phyloP scores from a whole-genome alignment of 495 filamentous ascomycete genomes.

The Xylaria sp. region DNA sequence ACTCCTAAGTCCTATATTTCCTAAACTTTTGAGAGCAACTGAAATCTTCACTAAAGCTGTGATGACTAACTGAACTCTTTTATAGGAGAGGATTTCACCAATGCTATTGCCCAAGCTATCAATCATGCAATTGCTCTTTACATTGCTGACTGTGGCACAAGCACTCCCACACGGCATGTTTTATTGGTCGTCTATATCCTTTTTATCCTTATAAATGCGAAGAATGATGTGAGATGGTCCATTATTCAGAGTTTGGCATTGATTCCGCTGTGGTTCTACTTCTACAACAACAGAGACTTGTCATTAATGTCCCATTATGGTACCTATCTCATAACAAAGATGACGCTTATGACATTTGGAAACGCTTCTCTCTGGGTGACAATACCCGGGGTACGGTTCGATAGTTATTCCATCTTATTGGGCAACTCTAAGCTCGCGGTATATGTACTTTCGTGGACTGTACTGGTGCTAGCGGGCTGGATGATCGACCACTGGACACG shows the following conservation, averaged over 20 bases:
- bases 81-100: not conserved
- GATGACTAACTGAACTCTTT: not conserved
- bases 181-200: not conserved
- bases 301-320: slow-evolving; percentile 22
- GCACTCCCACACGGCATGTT: not conserved
- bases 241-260: slow-evolving; percentile 17
- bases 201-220: not conserved
- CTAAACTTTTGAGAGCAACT: not conserved
- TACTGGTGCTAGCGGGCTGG: not conserved
- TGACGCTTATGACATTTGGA: slow-evolving; percentile 18
- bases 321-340: slow-evolving; percentile 9
- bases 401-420: slow-evolving; percentile 7
- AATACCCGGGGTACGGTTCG: slow-evolving; percentile 8
- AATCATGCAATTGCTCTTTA: not conserved
- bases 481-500: not conserved
- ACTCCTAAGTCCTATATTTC: not conserved
- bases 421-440: slow-evolving; percentile 7
- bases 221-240: slow-evolving; percentile 4
- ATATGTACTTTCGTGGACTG: slow-evolving; percentile 4
- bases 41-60: not conserved
- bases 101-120: not conserved
- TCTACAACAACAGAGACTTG: slow-evolving; percentile 18
- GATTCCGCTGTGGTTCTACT: slow-evolving; percentile 14
- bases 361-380: slow-evolving; percentile 20
- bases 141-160: slow-evolving; percentile 11